These are phyloP conservation scores for Mortierella sp. DNA, from an alignment of 371 early-diverging fungal species.

Conservation along the genomic window DNA sequence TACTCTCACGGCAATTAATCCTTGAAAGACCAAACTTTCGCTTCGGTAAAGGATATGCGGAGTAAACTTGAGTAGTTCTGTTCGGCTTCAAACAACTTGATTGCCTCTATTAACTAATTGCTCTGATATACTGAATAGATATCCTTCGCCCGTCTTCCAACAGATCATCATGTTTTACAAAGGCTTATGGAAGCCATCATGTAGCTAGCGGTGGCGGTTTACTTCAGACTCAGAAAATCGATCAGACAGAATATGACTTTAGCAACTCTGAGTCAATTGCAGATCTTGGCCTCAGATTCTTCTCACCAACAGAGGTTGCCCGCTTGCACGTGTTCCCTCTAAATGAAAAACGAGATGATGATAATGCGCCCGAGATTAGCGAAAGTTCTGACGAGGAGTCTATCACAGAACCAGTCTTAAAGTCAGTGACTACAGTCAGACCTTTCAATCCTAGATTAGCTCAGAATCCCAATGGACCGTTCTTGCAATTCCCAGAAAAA, in stretches of 20 bases:
- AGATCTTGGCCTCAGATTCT: slow-evolving; percentile 76
- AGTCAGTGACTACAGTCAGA: slow-evolving; percentile 22
- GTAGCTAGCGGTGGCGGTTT: slow-evolving; percentile 40
- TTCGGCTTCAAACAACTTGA: background rate
- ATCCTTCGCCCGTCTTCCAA: slow-evolving; percentile 65
- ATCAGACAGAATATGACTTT: slow-evolving; percentile 62
- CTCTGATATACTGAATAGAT: slow-evolving; percentile 59
- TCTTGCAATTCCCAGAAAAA: slow-evolving; percentile 63
- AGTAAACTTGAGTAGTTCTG: background rate
- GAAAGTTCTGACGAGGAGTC: background rate
- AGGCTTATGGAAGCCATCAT: slow-evolving; percentile 60
- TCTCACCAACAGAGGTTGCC: slow-evolving; percentile 82
- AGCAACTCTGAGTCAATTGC: slow-evolving; percentile 61
- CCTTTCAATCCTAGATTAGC: slow-evolving; percentile 28
- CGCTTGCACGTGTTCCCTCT: slow-evolving; percentile 83
- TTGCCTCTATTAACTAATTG: background rate
- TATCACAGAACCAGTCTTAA: slow-evolving; percentile 3
- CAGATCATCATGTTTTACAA: slow-evolving; percentile 80
- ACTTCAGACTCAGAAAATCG: slow-evolving; percentile 42
- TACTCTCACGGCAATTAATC: slow-evolving; percentile 73
- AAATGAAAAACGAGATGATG: slow-evolving; percentile 12
- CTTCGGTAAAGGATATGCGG: slow-evolving; percentile 66
- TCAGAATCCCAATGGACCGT: slow-evolving; percentile 29
- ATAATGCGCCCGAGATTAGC: background rate
- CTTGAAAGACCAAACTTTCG: slow-evolving; percentile 74